Evolutionary conservation across 2,329 filamentous ascomycete genomes (phyloP).

Genomic region (Nigrospora osmanthi): DNA sequence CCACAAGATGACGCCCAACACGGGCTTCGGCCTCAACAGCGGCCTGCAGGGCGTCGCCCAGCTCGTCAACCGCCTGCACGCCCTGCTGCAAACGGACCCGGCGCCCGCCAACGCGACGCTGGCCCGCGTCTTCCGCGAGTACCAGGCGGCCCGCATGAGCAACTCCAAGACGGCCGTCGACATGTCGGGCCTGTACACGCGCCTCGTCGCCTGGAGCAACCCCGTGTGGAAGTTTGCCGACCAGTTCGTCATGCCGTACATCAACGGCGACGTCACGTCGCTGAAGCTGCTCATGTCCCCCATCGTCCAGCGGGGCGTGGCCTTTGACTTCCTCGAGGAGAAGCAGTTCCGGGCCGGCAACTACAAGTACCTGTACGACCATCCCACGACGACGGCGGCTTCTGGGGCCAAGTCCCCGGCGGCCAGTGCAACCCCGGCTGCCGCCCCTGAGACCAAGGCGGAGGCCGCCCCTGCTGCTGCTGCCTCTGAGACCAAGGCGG

Average conservation of each 20-base stretch:
- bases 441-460: too few relatives aligned
- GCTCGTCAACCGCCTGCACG: constrained; percentile 16
- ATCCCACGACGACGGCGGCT: too few relatives aligned
- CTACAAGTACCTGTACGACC: neutral
- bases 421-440: too few relatives aligned
- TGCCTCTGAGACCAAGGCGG: too few relatives aligned
- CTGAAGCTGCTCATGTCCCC: constrained; percentile 6
- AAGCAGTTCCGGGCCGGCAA: constrained; percentile 4
- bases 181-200: constrained; percentile 9
- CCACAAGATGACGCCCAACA: constrained; percentile 25
- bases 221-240: constrained; percentile 8
- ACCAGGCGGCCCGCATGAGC: constrained; percentile 10
- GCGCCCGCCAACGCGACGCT: constrained; percentile 9
- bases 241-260: constrained; percentile 5
- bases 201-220: constrained; percentile 7
- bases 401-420: too few relatives aligned
- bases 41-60: constrained; percentile 18
- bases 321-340: constrained; percentile 6
- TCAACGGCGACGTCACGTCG: constrained; percentile 6
- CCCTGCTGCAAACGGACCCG: constrained; percentile 5
- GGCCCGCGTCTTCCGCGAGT: constrained; percentile 12
- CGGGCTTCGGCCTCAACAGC: constrained; percentile 23
- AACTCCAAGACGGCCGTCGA: constrained; percentile 11
- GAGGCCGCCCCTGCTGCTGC: too few relatives aligned
- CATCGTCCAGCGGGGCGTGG: constrained; percentile 5